phyloP scores from a whole-genome alignment of 495 filamentous ascomycete species.

The Trypethelium eluteriae region DNA sequence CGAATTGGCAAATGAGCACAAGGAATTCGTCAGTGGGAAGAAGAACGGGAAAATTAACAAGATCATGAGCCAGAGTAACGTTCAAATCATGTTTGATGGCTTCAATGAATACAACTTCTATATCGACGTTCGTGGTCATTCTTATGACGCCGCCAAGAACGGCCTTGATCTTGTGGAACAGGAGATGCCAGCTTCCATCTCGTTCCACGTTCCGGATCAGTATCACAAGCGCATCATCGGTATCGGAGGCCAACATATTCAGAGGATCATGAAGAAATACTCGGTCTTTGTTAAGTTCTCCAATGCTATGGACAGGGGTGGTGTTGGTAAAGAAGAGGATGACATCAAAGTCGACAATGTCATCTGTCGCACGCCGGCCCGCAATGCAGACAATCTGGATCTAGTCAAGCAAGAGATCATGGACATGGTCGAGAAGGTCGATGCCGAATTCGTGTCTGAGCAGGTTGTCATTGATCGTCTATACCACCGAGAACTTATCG shows the following conservation, averaged over 20 bases:
- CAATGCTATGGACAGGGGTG: constrained; percentile 97
- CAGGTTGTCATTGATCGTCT: constrained; percentile 87
- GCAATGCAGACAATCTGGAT: constrained; percentile 93
- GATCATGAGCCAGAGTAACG: constrained; percentile 98
- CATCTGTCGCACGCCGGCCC: constrained; percentile 92
- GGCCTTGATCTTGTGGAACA: constrained; percentile 90
- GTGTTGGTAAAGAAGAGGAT: constrained; percentile 88
- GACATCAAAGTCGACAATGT: constrained; percentile 99
- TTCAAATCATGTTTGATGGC: constrained; percentile 97
- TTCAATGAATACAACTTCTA: constrained; percentile 99
- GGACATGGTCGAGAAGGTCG: constrained; percentile 97
- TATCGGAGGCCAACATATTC: constrained; percentile 96
- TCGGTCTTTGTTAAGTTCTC: constrained; percentile 99
- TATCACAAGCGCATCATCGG: constrained; percentile 99
- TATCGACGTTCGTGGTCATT: constrained; percentile 87
- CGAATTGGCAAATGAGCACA: constrained; percentile 97
- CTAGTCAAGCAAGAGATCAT: constrained; percentile 98
- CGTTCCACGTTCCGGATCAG: constrained; percentile 98
- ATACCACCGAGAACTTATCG: constrained; percentile 86
- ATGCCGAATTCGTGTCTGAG: constrained; percentile 92
- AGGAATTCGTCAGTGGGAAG: constrained; percentile 98
- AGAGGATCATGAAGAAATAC: constrained; percentile 99
- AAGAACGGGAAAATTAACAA: constrained; percentile 99
- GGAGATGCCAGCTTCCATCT: constrained; percentile 98
- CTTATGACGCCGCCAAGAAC: constrained; percentile 85